phyloP scores from a whole-genome alignment of 2,329 filamentous ascomycete genomes.

The Ophiocordyceps robertsii region DNA sequence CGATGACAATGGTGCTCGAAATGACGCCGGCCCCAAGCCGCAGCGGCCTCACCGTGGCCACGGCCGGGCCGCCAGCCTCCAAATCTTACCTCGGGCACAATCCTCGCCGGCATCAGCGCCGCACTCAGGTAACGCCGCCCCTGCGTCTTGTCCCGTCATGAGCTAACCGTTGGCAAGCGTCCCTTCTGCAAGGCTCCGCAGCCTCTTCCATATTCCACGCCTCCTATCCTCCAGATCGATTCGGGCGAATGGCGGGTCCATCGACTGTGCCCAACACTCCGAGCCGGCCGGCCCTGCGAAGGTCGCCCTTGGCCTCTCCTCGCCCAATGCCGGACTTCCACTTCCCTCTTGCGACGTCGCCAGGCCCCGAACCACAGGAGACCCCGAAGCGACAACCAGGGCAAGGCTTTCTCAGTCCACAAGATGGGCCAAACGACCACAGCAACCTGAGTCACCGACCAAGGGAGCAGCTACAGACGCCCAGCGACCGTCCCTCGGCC shows the following conservation, averaged over 20 bases:
- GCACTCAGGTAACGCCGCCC: conserved; percentile 23
- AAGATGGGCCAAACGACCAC: conserved; percentile 17
- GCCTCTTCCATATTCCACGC: conserved; percentile 40
- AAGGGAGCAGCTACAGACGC: conserved; percentile 32
- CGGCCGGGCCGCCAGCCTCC: conserved; percentile 67
- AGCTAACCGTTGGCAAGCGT: conserved; percentile 9
- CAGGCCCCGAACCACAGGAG: conserved; percentile 19
- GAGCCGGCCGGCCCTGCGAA: conserved; percentile 17
- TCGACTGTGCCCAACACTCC: conserved; percentile 34
- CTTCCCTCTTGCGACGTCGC: conserved; percentile 36
- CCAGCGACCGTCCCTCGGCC: conserved; percentile 44
- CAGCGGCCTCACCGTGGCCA: conserved; percentile 50
- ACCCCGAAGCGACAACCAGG: conserved; percentile 16
- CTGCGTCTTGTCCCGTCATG: not conserved
- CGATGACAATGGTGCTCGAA: conserved; percentile 31
- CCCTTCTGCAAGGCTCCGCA: conserved; percentile 28
- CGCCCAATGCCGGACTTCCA: conserved; percentile 40
- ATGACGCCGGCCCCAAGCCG: conserved; percentile 26
- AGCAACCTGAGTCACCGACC: conserved; percentile 23
- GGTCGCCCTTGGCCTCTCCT: conserved; percentile 26
- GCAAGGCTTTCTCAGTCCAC: conserved; percentile 28
- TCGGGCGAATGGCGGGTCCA: conserved; percentile 25
- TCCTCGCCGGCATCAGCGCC: conserved; percentile 30
- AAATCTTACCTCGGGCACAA: conserved; percentile 36
- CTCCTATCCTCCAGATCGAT: conserved; percentile 38